These are phyloP conservation scores for Syncephalastrum contaminatum DNA, from an alignment of 371 early-diverging fungal genomes.

Conservation along the genomic window DNA sequence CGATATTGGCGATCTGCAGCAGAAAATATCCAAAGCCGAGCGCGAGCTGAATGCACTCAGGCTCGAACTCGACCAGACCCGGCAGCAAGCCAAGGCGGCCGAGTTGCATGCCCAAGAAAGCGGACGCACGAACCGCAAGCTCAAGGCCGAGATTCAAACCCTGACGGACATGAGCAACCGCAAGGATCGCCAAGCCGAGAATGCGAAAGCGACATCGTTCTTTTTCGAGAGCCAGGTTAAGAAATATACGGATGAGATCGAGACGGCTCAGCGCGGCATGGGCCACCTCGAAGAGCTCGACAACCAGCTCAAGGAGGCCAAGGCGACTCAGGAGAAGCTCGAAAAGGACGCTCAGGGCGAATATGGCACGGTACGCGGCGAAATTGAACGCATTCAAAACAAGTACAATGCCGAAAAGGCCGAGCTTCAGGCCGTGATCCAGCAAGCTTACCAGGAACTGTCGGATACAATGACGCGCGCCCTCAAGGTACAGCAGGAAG, in stretches of 20 bases:
- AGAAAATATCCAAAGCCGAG: conserved; percentile 45
- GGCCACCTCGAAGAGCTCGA: conserved; percentile 45
- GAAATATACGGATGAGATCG: conserved; percentile 53
- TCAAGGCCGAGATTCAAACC: conserved; percentile 50
- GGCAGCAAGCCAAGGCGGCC: conserved; percentile 46
- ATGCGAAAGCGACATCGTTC: conserved; percentile 52
- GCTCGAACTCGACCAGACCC: conserved; percentile 40
- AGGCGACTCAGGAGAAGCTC: conserved; percentile 32
- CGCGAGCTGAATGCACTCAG: conserved; percentile 34
- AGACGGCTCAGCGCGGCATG: conserved; percentile 46
- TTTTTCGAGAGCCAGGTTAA: conserved; percentile 54
- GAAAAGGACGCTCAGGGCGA: conserved; percentile 34
- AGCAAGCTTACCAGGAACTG: conserved; percentile 38
- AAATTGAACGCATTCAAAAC: conserved; percentile 30
- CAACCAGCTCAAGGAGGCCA: conserved; percentile 44
- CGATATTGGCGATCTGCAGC: conserved; percentile 51
- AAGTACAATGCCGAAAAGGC: conserved; percentile 33
- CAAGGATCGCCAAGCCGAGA: conserved; percentile 52
- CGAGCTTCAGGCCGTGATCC: conserved; percentile 28
- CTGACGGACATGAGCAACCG: conserved; percentile 52
- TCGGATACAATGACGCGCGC: conserved; percentile 30
- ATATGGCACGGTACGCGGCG: conserved; percentile 25
- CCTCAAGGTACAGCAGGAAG: conserved; percentile 34
- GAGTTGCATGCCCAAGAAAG: conserved; percentile 48
- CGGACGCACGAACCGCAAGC: conserved; percentile 47